Percentiles rank a stretch among this genome's conserved stretches.
Evolutionary conservation across 2,329 filamentous ascomycete genomes (phyloP).

Genomic region (Acrocalymma vagum): DNA sequence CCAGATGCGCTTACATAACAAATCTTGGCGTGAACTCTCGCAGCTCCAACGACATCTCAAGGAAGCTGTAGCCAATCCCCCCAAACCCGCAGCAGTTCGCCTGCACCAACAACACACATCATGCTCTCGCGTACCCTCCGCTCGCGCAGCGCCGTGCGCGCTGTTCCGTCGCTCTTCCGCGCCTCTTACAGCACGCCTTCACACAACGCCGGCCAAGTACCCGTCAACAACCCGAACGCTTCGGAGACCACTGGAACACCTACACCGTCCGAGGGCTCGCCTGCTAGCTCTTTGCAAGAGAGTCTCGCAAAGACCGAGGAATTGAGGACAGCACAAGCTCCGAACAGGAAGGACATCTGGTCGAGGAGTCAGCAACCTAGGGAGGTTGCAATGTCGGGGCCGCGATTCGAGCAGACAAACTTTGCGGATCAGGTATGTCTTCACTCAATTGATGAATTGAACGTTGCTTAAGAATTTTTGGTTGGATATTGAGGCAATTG

Average conservation of each 20-base stretch:
- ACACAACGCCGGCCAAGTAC: slow-evolving; percentile 65
- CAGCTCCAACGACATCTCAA: too few relatives aligned
- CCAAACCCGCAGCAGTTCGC: slow-evolving; percentile 4
- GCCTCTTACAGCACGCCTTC: slow-evolving; percentile 30
- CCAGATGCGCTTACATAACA: too few relatives aligned
- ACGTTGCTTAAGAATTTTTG: too few relatives aligned
- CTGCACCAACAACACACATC: slow-evolving; percentile 12
- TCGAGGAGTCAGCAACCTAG: slow-evolving; percentile 85
- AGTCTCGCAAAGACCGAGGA: slow-evolving; percentile 61
- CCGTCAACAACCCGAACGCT: slow-evolving; percentile 72
- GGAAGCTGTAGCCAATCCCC: too few relatives aligned
- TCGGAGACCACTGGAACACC: slow-evolving; percentile 69
- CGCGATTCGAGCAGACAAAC: slow-evolving; percentile 96
- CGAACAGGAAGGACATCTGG: slow-evolving; percentile 85
- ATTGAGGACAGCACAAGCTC: slow-evolving; percentile 75
- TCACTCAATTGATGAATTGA: slow-evolving; percentile 5
- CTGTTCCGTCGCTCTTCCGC: slow-evolving; percentile 31
- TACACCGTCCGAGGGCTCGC: slow-evolving; percentile 58
- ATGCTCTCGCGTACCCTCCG: slow-evolving; percentile 40
- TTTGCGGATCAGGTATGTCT: slow-evolving; percentile 84
- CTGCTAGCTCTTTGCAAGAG: slow-evolving; percentile 65
- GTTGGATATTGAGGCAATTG: slow-evolving; percentile 3
- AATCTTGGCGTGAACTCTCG: too few relatives aligned
- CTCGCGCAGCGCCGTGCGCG: slow-evolving; percentile 35
- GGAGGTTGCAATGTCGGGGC: slow-evolving; percentile 86